Conservation (phyloP, 176 grass and related monocot genomes). For the Miscanthus lutarioriparius region DNA sequence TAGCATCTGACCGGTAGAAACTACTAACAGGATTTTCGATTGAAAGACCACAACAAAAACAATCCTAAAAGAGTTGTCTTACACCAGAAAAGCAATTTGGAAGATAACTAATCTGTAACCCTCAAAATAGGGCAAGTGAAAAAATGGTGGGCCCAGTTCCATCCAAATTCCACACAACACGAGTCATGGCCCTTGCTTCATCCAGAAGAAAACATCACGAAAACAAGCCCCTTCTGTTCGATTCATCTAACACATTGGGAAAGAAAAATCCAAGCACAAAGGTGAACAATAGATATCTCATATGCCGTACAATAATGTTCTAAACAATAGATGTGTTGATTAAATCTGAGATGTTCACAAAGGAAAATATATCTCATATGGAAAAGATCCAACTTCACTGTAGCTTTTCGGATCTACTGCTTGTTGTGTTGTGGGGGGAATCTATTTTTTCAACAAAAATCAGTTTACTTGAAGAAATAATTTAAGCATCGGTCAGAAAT, state of each 20-base stretch:
- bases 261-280: neutral
- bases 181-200: slow-evolving; percentile 41
- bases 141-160: neutral
- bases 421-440: neutral
- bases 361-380: neutral
- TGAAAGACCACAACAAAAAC: neutral
- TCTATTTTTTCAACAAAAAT: neutral
- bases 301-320: too few relatives aligned
- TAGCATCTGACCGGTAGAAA: neutral
- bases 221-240: neutral
- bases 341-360: neutral
- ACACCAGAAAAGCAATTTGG: neutral
- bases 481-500: neutral
- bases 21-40: neutral
- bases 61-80: neutral
- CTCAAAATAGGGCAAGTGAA: slow-evolving; percentile 21
- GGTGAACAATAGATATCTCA: too few relatives aligned
- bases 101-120: neutral
- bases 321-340: neutral
- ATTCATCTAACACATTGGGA: neutral
- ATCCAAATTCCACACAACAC: neutral
- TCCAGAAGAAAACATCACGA: slow-evolving; percentile 32
- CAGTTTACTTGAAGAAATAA: neutral
- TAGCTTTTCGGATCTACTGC: neutral
- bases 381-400: neutral